phyloP scores from a whole-genome alignment of 2,329 filamentous ascomycete genomes.

The Diaporthe nobilis region DNA sequence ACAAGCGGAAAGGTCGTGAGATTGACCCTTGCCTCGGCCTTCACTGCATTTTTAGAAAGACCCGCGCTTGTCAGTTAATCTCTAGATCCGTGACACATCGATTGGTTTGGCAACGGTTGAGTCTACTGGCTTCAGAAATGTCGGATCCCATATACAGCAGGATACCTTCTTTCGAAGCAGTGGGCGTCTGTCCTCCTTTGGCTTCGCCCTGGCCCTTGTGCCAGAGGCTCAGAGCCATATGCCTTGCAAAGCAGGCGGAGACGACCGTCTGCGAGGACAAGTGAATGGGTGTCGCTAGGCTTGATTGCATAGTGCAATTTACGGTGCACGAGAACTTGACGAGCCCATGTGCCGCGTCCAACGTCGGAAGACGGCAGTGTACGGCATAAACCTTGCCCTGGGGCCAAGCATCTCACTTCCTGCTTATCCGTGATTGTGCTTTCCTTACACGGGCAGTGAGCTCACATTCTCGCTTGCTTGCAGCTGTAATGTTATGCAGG shows the following conservation, averaged over 20 bases:
- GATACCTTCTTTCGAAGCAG: not conserved
- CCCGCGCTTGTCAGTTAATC: not conserved
- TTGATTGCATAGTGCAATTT: not conserved
- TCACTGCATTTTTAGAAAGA: not conserved
- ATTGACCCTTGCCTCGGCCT: not conserved
- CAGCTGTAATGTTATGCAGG: constrained; percentile 8
- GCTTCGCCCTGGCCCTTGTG: not conserved
- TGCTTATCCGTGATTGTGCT: not conserved
- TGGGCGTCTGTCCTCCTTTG: not conserved
- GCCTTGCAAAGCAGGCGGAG: not conserved
- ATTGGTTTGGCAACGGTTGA: not conserved
- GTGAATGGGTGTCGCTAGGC: not conserved
- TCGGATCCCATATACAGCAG: not conserved
- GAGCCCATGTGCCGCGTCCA: not conserved
- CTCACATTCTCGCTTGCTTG: not conserved
- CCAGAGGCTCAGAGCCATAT: not conserved
- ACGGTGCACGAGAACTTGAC: not conserved
- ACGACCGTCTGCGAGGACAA: not conserved
- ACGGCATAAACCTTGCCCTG: not conserved
- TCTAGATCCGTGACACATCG: not conserved
- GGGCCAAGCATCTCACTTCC: constrained; percentile 1
- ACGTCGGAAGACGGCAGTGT: constrained; percentile 11
- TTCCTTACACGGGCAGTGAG: not conserved
- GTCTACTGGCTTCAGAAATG: not conserved
- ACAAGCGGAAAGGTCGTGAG: not conserved